Evolutionary conservation across 306 rosid genomes (phyloP).

Genomic region (Pyrus pyrifolia): DNA sequence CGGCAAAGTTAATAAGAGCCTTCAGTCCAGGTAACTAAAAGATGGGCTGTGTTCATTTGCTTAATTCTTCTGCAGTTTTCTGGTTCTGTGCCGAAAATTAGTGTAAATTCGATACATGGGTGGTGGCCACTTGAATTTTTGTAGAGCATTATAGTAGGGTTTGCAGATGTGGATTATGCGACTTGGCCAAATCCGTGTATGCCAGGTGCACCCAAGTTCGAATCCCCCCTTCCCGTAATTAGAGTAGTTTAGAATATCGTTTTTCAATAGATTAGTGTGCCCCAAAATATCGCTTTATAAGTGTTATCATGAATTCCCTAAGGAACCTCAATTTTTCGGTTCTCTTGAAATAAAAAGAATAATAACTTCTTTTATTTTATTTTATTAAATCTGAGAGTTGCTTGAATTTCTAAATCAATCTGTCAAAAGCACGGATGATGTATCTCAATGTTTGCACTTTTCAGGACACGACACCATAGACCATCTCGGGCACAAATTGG

Average conservation of each 20-base stretch:
- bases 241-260: too few species aligned
- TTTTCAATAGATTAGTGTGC: too few species aligned
- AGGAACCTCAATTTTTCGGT: neutral
- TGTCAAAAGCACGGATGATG: slow-evolving; percentile 15
- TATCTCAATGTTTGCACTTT: slow-evolving; percentile 15
- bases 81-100: neutral
- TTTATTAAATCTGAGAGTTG: neutral
- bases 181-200: too few species aligned
- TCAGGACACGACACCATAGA: slow-evolving; percentile 44
- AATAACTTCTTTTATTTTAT: neutral
- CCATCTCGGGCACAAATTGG: slow-evolving; percentile 50
- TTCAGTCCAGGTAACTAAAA: slow-evolving; percentile 48
- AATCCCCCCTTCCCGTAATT: too few species aligned
- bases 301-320: neutral
- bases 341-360: neutral
- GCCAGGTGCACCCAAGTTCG: too few species aligned
- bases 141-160: too few species aligned
- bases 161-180: too few species aligned
- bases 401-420: slow-evolving; percentile 1
- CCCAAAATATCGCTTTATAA: neutral
- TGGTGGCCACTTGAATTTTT: too few species aligned
- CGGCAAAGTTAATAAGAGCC: slow-evolving; percentile 55
- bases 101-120: too few species aligned
- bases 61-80: neutral
- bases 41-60: neutral